Evolutionary conservation across 495 filamentous ascomycete genomes (phyloP), one percentile per base, ranked within the genome.

Genomic region (Neurospora sp.): DNA sequence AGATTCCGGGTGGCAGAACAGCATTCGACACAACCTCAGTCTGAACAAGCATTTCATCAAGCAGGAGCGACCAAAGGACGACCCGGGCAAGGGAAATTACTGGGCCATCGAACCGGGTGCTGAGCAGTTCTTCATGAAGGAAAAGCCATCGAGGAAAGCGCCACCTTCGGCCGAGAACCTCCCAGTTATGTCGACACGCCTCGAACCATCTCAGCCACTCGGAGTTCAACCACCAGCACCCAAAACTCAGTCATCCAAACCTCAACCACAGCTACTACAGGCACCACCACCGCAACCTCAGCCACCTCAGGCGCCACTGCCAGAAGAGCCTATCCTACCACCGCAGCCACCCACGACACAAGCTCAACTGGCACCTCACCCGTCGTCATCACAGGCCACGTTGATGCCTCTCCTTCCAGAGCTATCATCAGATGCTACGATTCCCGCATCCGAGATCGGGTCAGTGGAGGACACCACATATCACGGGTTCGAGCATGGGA

Each of bases 1-100:
- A 41, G 93, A 97, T 72, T 88, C 92, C 6, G 95, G 96, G 37
- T 99, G 96, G 96, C 94, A 98, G 82, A 99, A 99, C 80, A 97
- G 95, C 83, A 99, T 99, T 81, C 91, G 96, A 2, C 96, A 99
- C 78, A 99, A 99, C 74, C 90, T 99, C n/a, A 97, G 93, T 78
- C 85, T 98, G 31, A 97, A 97, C 84, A 98, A 98, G 81, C 92
- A 92, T n/a, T 98, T 99, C 75, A 89, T 94, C 75, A 98, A 98
- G 81, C 92, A 96, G 79, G 94, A 97, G 81, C 88, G 95, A 71
- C 96, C 96, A 31, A 98, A 98, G 83, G 94, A 97, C 82, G 96
- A 99, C 79, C 94, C 94, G 1, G 96, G 96, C 72, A 98, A 98
- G 82, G 96, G 96, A n/a, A 94, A 97, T 81, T 98, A 99, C 82